Percentiles rank a stretch among this genome's conserved stretches.
These are phyloP conservation scores for Colletotrichum brevisporum DNA, from an alignment of 2,329 filamentous ascomycete genomes.

Conservation along the genomic window DNA sequence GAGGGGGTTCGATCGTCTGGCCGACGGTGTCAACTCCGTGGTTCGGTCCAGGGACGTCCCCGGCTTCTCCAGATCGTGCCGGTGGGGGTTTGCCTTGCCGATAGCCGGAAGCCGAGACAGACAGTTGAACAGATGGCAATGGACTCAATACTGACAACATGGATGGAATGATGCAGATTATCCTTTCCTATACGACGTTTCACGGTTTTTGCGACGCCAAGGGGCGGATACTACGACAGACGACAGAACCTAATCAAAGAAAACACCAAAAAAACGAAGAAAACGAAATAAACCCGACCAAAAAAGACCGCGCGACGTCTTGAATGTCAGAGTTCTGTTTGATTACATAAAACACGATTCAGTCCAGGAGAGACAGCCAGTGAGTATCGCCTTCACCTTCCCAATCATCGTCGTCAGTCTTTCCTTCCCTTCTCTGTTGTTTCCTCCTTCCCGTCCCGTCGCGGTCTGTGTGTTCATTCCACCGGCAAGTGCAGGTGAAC, in stretches of 20 bases:
- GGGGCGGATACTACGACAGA: background rate
- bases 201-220: background rate
- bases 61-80: background rate
- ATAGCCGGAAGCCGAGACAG: background rate
- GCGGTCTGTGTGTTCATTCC: background rate
- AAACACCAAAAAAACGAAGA: background rate
- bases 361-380: background rate
- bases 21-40: slow-evolving; percentile 3
- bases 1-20: background rate
- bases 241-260: background rate
- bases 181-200: too few species aligned
- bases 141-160: too few species aligned
- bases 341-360: background rate
- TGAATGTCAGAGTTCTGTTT: background rate
- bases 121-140: too few species aligned
- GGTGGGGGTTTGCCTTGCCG: slow-evolving; percentile 6
- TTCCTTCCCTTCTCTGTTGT: background rate
- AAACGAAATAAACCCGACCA: background rate
- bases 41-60: slow-evolving; percentile 15
- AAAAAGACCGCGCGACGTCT: background rate
- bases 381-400: background rate
- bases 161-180: too few species aligned
- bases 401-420: background rate
- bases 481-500: background rate
- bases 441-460: background rate